Evolutionary conservation across 257 asterid genomes (phyloP).

Genomic region (Lantana camara): DNA sequence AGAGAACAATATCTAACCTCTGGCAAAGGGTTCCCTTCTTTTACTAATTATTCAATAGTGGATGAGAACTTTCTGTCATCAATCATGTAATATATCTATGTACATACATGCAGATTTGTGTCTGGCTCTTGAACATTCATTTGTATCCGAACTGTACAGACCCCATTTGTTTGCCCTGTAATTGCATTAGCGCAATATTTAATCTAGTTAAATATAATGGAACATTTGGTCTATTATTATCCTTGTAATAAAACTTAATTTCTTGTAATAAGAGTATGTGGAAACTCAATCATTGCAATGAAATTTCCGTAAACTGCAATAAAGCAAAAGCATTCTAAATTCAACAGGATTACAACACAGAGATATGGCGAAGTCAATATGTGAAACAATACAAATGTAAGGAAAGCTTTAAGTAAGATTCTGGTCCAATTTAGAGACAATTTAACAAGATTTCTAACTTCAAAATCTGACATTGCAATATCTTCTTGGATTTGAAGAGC

Average conservation of each 20-base stretch:
- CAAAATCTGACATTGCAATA: not conserved
- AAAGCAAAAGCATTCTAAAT: not conserved
- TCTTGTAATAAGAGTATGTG: not conserved
- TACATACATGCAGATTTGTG: conserved; percentile 46
- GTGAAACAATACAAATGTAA: conserved; percentile 15
- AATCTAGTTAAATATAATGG: not conserved
- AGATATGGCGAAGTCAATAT: not conserved
- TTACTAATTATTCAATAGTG: conserved; percentile 30
- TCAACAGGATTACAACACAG: conserved; percentile 23
- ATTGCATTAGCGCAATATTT: conserved; percentile 17
- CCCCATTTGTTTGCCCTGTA: conserved; percentile 27
- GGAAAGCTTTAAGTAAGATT: not conserved
- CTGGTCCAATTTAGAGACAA: not conserved
- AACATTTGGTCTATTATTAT: not conserved
- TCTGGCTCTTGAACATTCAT: conserved; percentile 29
- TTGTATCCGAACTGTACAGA: conserved; percentile 41
- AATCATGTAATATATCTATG: conserved; percentile 47
- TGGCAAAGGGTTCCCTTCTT: conserved; percentile 17
- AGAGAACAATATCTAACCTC: conserved; percentile 14
- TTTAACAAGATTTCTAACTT: conserved; percentile 16
- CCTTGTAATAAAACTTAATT: not conserved
- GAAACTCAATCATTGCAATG: not conserved
- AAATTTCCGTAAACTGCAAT: not conserved
- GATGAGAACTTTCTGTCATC: conserved; percentile 21
- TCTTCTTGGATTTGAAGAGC: not conserved